Conservation (phyloP, 1,284 basidiomycete species). For the Cutaneotrichosporon daszewskae region DNA sequence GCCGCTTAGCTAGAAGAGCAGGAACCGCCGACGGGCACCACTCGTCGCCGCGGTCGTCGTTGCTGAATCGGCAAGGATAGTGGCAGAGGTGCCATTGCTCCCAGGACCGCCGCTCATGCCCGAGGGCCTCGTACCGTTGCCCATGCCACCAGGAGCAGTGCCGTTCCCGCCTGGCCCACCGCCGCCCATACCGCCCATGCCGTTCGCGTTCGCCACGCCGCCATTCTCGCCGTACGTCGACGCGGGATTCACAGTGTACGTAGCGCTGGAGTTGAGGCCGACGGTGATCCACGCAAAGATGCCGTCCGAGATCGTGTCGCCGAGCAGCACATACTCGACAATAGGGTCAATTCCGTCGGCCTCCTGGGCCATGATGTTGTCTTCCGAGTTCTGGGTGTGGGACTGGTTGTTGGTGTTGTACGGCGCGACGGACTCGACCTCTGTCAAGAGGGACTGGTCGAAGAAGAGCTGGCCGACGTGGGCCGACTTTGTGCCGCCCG, state of each 20-base stretch:
- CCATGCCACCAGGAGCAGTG: no score
- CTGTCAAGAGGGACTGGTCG: slow-evolving; percentile 46
- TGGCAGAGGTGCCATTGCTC: no score
- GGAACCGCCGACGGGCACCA: no score
- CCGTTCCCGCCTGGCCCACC: no score
- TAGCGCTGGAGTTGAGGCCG: slow-evolving; percentile 14
- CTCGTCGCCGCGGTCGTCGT: no score
- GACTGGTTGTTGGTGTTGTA: slow-evolving; percentile 40
- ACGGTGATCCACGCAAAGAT: slow-evolving; percentile 21
- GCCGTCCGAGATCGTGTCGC: slow-evolving; percentile 16
- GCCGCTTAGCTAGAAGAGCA: no score
- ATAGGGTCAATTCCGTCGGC: slow-evolving; percentile 19
- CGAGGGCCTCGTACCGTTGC: no score
- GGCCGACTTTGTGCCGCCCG: slow-evolving; percentile 31
- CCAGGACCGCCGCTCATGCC: no score
- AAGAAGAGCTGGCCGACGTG: slow-evolving; percentile 52
- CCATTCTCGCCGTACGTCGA: slow-evolving; percentile 8
- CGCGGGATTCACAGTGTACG: slow-evolving; percentile 8
- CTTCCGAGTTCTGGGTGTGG: slow-evolving; percentile 11
- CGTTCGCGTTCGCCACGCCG: slow-evolving; percentile 12
- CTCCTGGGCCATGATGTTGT: slow-evolving; percentile 14
- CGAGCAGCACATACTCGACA: slow-evolving; percentile 20
- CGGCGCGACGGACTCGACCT: slow-evolving; percentile 43
- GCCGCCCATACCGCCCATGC: neutral
- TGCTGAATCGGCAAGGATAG: no score